These are phyloP conservation scores for Pleurotus citrinopileatus DNA, from an alignment of 768 basidiomycete genomes.

Conservation along the genomic window DNA sequence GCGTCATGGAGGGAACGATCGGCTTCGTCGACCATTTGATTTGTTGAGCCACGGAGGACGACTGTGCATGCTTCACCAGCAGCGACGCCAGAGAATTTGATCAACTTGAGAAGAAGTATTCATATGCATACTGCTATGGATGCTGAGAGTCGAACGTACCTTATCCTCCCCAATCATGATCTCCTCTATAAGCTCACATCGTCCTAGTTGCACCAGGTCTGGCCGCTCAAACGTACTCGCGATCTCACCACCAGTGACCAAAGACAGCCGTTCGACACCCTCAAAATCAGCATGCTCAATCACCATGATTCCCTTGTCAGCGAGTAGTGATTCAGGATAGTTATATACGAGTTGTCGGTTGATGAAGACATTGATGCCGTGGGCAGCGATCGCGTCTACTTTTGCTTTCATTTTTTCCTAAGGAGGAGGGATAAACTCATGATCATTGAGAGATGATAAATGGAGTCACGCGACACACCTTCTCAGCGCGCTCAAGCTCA, in stretches of 20 bases:
- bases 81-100: constrained; percentile 99
- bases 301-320: constrained; percentile 91
- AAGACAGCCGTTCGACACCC: constrained; percentile 91
- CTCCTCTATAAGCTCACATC: constrained; percentile 95
- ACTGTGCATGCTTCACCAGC: constrained; percentile 98
- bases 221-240: constrained; percentile 93
- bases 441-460: background rate
- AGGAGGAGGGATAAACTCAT: background rate
- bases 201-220: constrained; percentile 88
- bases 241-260: constrained; percentile 98
- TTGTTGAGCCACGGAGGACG: constrained; percentile 94
- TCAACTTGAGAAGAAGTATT: constrained; percentile 78
- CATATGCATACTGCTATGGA: no score
- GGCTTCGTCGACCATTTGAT: constrained; percentile 99
- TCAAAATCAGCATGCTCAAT: constrained; percentile 99
- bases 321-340: constrained; percentile 94
- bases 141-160: constrained; percentile 55
- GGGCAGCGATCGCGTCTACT: constrained; percentile 89
- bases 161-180: constrained; percentile 99
- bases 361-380: constrained; percentile 96
- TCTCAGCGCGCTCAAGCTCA: constrained; percentile 95
- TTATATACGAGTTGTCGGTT: constrained; percentile 99
- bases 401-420: constrained; percentile 99
- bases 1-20: constrained; percentile 98
- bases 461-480: constrained; percentile 50